These are phyloP conservation scores for Blastomyces percursus DNA, from an alignment of 2,329 filamentous ascomycete genomes.

Conservation along the genomic window DNA sequence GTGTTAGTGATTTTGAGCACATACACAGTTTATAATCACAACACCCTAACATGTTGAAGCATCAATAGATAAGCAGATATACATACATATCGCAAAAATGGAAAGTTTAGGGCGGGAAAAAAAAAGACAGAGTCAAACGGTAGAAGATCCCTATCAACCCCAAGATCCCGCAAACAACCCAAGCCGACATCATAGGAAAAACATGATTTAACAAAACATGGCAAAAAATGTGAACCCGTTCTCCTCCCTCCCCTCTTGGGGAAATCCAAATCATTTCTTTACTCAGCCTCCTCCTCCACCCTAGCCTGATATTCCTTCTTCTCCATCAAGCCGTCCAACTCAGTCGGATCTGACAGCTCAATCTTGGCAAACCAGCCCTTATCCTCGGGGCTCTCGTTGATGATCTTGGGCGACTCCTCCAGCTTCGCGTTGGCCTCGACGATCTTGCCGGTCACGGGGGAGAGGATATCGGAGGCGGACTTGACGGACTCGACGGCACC, in stretches of 20 bases:
- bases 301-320: conserved; percentile 59
- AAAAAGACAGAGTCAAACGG: not conserved
- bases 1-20: not conserved
- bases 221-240: not conserved
- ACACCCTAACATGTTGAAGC: conserved; percentile 1
- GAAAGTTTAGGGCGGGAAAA: not conserved
- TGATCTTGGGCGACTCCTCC: conserved; percentile 72
- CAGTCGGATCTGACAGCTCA: conserved; percentile 56
- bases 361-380: conserved; percentile 93
- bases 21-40: not conserved
- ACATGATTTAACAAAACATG: not conserved
- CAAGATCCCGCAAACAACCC: not conserved
- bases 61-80: not conserved
- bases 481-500: conserved; percentile 98
- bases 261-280: conserved; percentile 6
- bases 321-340: conserved; percentile 69
- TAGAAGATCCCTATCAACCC: not conserved
- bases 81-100: not conserved
- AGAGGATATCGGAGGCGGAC: conserved; percentile 93
- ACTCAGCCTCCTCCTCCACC: conserved; percentile 48
- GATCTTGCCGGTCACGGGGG: conserved; percentile 69
- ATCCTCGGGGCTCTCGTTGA: conserved; percentile 83
- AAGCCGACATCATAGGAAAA: not conserved
- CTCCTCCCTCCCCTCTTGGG: not conserved
- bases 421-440: conserved; percentile 61